Evolutionary conservation across 768 basidiomycete genomes (phyloP).

Genomic region (Suillus subaureus): DNA sequence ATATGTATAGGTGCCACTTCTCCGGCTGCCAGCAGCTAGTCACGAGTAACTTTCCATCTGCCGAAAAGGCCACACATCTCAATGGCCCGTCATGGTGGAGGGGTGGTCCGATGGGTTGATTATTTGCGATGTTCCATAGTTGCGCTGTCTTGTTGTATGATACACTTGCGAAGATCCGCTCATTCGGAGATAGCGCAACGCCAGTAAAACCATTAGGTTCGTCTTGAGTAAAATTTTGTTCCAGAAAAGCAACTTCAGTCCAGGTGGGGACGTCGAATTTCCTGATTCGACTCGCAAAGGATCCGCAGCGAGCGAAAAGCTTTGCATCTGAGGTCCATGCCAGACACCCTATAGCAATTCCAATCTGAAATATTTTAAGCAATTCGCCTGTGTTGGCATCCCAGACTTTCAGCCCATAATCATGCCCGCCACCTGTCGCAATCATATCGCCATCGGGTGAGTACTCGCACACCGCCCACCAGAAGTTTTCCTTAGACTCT

Average conservation of each 20-base stretch:
- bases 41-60: not conserved
- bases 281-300: accelerated
- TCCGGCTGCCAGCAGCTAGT: not conserved
- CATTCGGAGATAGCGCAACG: not conserved
- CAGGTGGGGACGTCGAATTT: not conserved
- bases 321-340: not conserved
- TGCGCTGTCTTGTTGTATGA: not conserved
- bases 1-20: too few relatives aligned
- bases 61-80: not conserved
- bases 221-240: too few relatives aligned
- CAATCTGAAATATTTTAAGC: not conserved
- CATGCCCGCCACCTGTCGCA: not conserved
- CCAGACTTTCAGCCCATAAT: not conserved
- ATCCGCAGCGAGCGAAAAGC: not conserved
- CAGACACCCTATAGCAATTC: not conserved
- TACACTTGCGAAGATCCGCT: not conserved
- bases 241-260: not conserved
- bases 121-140: not conserved
- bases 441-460: not conserved
- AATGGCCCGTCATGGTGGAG: not conserved
- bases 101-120: not conserved
- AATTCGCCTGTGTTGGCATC: not conserved
- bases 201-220: too few relatives aligned
- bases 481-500: not conserved
- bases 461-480: not conserved